A percentile compares a stretch with the other conserved stretches of the same genome.
Conservation (phyloP, 192 early-diverging fungal genomes). For the Linnemannia zychae region DNA sequence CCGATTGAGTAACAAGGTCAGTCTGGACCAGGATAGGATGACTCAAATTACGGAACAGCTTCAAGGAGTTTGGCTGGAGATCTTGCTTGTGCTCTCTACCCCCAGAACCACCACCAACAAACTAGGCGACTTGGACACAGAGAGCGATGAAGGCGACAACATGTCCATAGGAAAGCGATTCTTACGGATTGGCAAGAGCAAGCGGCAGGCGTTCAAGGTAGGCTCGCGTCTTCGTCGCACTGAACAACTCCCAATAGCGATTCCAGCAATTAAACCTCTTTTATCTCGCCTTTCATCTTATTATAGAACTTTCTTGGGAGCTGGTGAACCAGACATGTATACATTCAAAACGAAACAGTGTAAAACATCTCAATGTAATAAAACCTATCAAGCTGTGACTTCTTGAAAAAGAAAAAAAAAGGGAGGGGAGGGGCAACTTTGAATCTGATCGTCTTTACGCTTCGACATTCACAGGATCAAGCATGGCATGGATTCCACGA, state of each 20-base stretch:
- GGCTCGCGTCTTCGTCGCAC: neutral
- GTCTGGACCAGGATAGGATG: constrained; percentile 23
- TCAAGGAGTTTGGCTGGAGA: constrained; percentile 21
- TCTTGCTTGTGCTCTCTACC: constrained; percentile 9
- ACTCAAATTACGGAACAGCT: constrained; percentile 25
- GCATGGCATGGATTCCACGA: constrained; percentile 3
- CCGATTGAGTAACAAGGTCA: neutral
- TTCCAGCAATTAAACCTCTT: neutral
- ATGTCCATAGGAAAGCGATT: constrained; percentile 16
- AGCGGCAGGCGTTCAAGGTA: constrained; percentile 33
- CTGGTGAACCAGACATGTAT: neutral
- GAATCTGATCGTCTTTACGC: neutral
- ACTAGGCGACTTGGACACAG: neutral
- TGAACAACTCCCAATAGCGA: neutral
- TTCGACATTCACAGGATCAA: neutral
- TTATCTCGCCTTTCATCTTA: neutral
- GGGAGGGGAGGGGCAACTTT: neutral
- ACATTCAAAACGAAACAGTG: neutral
- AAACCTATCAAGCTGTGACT: neutral
- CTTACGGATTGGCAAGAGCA: constrained; percentile 18
- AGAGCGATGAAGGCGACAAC: neutral
- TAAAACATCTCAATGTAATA: neutral
- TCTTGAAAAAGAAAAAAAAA: neutral
- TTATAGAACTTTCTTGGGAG: neutral
- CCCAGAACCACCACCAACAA: neutral